Base-by-base conservation (phyloP, 2,329 filamentous ascomycete species). In the Knufia petricola region DNA sequence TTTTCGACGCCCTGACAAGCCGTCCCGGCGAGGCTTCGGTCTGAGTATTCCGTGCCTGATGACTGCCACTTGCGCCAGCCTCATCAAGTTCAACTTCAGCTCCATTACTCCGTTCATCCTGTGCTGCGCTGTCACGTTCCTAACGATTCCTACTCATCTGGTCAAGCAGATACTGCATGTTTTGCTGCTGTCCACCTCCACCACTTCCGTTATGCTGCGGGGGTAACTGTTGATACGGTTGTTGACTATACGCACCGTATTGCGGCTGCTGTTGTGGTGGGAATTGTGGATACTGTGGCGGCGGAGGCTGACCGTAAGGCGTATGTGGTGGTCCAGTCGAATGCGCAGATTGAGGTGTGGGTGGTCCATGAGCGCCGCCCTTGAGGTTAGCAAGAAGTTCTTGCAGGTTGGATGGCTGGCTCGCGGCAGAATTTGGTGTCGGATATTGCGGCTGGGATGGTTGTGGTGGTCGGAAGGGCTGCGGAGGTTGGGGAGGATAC, bases 121-220 rank as follows among this genome's bases (percentile, higher is more conserved):
- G n/a, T 28, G 26, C 26, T 28, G 26, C 26, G n/a, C n/a, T n/a
- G n/a, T n/a, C n/a, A n/a, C 26, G 12, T 6, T 12, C 26, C 32
- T 36, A 36, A n/a, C 32, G 32, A 17, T 36, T 36, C 15, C 69
- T 69, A 31, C 66, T 61, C 50, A 73, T 53, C 49, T 72, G 70
- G 49, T 70, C 67, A 63, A 73, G 68, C 42, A 73, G 66, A 50
- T 70, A 70, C 55, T 72, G 70, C 30, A 72, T 65, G 55, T 72
- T 69, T 39, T 62, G 55, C 49, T 66, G 64, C n/a, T n/a, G n/a
- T n/a, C n/a, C n/a, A n/a, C n/a, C n/a, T n/a, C n/a, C n/a, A n/a
- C n/a, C n/a, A n/a, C n/a, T n/a, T 38, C 59, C 58, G n/a, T 42
- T 42, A 48, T 67, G 67, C 31, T 60, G 58, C 45, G 61, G 63